phyloP scores from a whole-genome alignment of 805 yeast genomes.

The Candida railenensis region DNA sequence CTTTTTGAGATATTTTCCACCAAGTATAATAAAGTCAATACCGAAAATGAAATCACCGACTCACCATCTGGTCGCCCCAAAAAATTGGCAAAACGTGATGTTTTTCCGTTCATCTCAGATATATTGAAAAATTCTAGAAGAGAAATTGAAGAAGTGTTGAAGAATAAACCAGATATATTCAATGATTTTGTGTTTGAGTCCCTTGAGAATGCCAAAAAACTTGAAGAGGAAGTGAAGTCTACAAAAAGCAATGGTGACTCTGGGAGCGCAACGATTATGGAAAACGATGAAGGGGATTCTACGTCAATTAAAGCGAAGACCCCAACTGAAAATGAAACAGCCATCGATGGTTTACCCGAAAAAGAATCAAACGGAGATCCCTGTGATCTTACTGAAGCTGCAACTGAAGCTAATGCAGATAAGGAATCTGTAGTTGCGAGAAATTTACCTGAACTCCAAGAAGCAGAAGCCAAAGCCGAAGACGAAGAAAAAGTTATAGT shows the following conservation, averaged over 20 bases:
- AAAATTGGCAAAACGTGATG: constrained; percentile 40
- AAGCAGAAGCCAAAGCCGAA: background rate
- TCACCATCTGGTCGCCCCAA: constrained; percentile 32
- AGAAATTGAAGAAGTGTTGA: constrained; percentile 29
- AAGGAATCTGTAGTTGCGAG: background rate
- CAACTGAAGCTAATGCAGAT: background rate
- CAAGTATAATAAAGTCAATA: constrained; percentile 6
- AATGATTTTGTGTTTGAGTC: constrained; percentile 20
- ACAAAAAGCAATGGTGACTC: background rate
- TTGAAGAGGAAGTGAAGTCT: background rate
- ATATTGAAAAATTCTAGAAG: constrained; percentile 27
- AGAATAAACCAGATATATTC: constrained; percentile 29
- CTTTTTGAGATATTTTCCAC: constrained; percentile 32
- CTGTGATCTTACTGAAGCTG: background rate
- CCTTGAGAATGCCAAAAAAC: constrained; percentile 5
- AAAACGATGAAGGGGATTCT: background rate
- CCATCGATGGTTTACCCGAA: background rate
- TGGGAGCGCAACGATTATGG: background rate
- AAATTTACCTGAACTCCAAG: no score
- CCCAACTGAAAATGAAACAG: background rate
- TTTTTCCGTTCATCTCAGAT: constrained; percentile 40
- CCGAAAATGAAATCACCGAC: constrained; percentile 15
- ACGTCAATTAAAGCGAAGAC: background rate
- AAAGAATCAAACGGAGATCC: background rate
- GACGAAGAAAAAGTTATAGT: background rate